phyloP scores from a whole-genome alignment of 2,329 filamentous ascomycete genomes.

The Exophiala calicioides region DNA sequence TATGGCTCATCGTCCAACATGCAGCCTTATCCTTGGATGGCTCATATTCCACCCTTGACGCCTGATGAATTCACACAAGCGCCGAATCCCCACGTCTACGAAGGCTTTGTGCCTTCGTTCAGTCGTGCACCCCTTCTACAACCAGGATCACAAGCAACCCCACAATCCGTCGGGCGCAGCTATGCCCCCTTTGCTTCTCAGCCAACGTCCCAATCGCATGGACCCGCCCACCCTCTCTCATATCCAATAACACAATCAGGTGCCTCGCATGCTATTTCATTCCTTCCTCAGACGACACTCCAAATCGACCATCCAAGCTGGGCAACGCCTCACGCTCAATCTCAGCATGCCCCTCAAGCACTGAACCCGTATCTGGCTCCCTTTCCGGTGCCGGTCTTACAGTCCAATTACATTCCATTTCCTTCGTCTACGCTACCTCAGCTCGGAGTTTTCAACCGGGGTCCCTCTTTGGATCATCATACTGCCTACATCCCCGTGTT shows the following conservation, averaged over 20 bases:
- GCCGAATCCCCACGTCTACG: constrained; percentile 9
- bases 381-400: background rate
- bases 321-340: no score
- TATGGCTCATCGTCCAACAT: constrained; percentile 2
- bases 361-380: no score
- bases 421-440: background rate
- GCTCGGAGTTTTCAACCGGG: background rate
- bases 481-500: background rate
- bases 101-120: constrained; percentile 4
- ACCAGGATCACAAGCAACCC: background rate
- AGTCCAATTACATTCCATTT: constrained; percentile 6
- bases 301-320: no score
- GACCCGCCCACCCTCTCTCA: background rate
- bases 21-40: constrained; percentile 10
- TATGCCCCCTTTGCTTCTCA: background rate
- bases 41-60: constrained; percentile 8
- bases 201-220: background rate
- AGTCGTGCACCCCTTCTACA: no score
- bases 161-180: background rate
- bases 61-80: constrained; percentile 12
- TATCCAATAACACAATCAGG: background rate
- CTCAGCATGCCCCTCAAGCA: no score
- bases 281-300: background rate
- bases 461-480: background rate
- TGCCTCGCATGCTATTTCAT: background rate